These are phyloP conservation scores for Camptophora hylomeconis DNA, from an alignment of 2,329 filamentous ascomycete species.

Conservation along the genomic window DNA sequence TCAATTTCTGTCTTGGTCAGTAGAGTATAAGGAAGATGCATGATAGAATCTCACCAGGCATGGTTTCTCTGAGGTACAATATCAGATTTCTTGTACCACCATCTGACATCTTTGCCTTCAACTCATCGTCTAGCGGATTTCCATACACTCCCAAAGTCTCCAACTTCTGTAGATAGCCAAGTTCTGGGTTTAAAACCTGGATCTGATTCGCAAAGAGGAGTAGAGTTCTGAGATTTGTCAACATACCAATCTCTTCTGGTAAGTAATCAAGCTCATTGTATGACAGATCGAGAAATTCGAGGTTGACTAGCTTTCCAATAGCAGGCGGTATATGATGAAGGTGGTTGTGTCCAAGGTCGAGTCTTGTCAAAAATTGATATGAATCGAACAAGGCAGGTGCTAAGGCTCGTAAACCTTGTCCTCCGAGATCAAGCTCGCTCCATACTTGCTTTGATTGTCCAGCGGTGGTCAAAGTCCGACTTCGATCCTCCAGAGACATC, in stretches of 20 bases:
- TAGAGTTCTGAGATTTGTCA: conserved; percentile 76
- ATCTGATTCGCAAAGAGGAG: conserved; percentile 86
- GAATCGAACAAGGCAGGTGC: conserved; percentile 61
- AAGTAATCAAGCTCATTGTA: conserved; percentile 73
- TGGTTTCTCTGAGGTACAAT: conserved; percentile 67
- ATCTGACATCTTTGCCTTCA: conserved; percentile 74
- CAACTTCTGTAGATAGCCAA: conserved; percentile 78
- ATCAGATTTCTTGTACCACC: conserved; percentile 79
- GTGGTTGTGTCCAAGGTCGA: conserved; percentile 91
- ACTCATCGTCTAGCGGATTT: conserved; percentile 64
- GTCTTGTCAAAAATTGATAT: conserved; percentile 78
- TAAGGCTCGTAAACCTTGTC: conserved; percentile 81
- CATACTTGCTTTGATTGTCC: conserved; percentile 56
- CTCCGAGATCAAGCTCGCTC: conserved; percentile 87
- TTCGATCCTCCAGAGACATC: conserved; percentile 43
- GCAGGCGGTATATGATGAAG: conserved; percentile 64
- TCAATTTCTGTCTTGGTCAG: conserved; percentile 48
- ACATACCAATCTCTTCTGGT: conserved; percentile 90
- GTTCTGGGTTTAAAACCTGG: conserved; percentile 64
- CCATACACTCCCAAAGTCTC: conserved; percentile 87
- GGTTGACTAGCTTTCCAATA: conserved; percentile 68
- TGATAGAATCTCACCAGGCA: conserved; percentile 53
- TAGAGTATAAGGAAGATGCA: conserved; percentile 10
- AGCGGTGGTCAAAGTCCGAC: conserved; percentile 52
- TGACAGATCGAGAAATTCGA: conserved; percentile 76